phyloP scores from a whole-genome alignment of 1,284 basidiomycete species.

The Ustilago sp. region DNA sequence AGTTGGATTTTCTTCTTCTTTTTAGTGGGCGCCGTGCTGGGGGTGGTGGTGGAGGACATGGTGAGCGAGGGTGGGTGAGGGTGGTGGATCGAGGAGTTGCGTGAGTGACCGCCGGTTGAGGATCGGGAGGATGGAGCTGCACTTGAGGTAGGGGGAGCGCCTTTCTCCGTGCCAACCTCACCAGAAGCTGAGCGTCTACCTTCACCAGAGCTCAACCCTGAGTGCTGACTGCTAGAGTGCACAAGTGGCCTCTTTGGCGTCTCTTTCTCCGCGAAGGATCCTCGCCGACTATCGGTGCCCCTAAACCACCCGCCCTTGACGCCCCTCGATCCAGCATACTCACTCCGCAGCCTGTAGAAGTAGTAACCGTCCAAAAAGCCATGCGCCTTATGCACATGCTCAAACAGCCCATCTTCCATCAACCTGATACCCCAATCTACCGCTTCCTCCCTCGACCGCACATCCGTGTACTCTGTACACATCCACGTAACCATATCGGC shows the following conservation, averaged over 20 bases:
- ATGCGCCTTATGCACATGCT: slow-evolving; percentile 63
- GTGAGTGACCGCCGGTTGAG: slow-evolving; percentile 31
- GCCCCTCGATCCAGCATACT: slow-evolving; percentile 33
- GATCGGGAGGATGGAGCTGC: slow-evolving; percentile 11
- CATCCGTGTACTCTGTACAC: slow-evolving; percentile 60
- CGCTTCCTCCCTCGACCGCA: slow-evolving; percentile 63
- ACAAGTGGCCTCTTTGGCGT: slow-evolving; percentile 24
- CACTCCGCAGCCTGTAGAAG: slow-evolving; percentile 60
- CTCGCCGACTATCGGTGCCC: slow-evolving; percentile 38
- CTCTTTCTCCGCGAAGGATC: slow-evolving; percentile 40
- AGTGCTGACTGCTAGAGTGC: slow-evolving; percentile 19
- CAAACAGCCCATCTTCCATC: slow-evolving; percentile 60
- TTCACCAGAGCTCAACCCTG: slow-evolving; percentile 13
- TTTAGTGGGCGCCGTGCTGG: not conserved
- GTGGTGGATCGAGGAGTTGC: slow-evolving; percentile 33
- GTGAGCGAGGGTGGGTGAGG: slow-evolving; percentile 24
- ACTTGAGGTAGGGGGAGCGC: not conserved
- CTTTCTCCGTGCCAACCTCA: slow-evolving; percentile 9
- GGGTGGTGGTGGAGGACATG: slow-evolving; percentile 21
- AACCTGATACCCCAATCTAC: slow-evolving; percentile 58
- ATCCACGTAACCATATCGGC: slow-evolving; percentile 68
- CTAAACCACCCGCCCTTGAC: slow-evolving; percentile 43
- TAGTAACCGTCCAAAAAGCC: slow-evolving; percentile 68
- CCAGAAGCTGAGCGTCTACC: slow-evolving; percentile 2
- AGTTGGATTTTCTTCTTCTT: slow-evolving; percentile 57